Evolutionary conservation across 139 green algal species (phyloP), one percentile per base, ranked within the genome.

Genomic region (Haematococcus sp.): DNA sequence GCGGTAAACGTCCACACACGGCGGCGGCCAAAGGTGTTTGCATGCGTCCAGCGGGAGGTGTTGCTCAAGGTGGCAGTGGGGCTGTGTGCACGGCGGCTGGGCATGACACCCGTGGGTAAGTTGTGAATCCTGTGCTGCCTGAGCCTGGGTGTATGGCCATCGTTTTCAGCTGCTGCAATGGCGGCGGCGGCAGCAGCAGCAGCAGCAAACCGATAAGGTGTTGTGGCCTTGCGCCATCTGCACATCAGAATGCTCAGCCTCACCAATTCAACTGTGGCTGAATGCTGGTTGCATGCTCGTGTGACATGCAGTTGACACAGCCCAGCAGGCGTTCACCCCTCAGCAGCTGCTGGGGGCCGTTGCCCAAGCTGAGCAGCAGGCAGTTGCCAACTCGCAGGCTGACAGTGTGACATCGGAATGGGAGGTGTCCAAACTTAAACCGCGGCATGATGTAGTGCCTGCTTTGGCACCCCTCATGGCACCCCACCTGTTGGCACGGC

Each of bases 11-110:
- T 7, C 7, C 40, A 19, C 11, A 11, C 40, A 49, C 40, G 40
- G 0, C 74, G 81, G 23, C 67, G 63, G 19, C 78, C 83, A 5
- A 75, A 84, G 5, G 76, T 93, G 34, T 92, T 84, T 78, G 81
- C 83, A 17, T 40, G 55, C 4, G 34, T 44, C 4, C 40, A 79
- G 0, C 51, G 86, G 13, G 79, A 84, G 4, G 17, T 27, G 2
- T 16, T 91, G 16, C 65, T 90, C 43, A 63, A 35, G 28, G 46
- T 75, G 72, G 30, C 84, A 75, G 74, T 83, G 63, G 54, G 68
- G 30, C 68, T 58, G n/a, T 76, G 70, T 0, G 51, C 44, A n/a
- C 74, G 70, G 25, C 70, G 73, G 44, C 56, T 82, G 69, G 83
- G 74, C 4, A 49, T 84, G 23, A 76, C 61, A 1, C 49, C 86